Percentiles rank a stretch among this genome's conserved stretches.
Conservation (phyloP, 495 filamentous ascomycete species). For the Daldinia caldariorum region DNA sequence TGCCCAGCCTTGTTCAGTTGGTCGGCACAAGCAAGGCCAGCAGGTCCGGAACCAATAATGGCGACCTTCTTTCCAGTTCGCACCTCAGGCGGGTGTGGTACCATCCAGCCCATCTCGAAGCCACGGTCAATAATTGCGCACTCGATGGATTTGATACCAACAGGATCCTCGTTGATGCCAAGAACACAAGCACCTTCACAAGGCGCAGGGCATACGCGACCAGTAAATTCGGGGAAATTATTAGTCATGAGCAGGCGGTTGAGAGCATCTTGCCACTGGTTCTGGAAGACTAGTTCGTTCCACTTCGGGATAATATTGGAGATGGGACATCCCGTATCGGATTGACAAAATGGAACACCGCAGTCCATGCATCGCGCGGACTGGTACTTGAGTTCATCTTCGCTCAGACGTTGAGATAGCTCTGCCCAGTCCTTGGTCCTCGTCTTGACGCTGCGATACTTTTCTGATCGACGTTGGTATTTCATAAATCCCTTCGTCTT, state of each 20-base stretch:
- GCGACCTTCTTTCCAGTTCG: conserved; percentile 93
- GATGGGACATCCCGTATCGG: conserved; percentile 96
- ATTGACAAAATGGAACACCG: conserved; percentile 99
- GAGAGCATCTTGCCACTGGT: conserved; percentile 94
- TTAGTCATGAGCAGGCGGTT: conserved; percentile 98
- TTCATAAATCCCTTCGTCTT: conserved; percentile 99
- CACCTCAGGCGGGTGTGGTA: conserved; percentile 79
- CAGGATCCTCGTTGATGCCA: conserved; percentile 97
- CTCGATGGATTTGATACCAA: conserved; percentile 99
- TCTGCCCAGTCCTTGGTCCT: conserved; percentile 95
- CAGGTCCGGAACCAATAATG: conserved; percentile 92
- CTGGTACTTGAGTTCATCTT: conserved; percentile 99
- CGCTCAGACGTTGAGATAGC: conserved; percentile 85
- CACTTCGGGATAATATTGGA: conserved; percentile 99
- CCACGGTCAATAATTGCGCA: conserved; percentile 99
- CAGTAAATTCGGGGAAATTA: conserved; percentile 99
- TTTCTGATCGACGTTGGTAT: conserved; percentile 92
- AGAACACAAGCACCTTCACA: conserved; percentile 98
- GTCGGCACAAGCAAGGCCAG: conserved; percentile 91
- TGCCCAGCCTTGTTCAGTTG: conserved; percentile 97
- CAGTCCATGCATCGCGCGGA: conserved; percentile 99
- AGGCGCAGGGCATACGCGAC: conserved; percentile 96
- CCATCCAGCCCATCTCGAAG: conserved; percentile 99
- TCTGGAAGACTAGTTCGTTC: conserved; percentile 93
- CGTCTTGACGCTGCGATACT: conserved; percentile 89